phyloP scores from a whole-genome alignment of 2,329 filamentous ascomycete species.

The Graphilbum sp. region DNA sequence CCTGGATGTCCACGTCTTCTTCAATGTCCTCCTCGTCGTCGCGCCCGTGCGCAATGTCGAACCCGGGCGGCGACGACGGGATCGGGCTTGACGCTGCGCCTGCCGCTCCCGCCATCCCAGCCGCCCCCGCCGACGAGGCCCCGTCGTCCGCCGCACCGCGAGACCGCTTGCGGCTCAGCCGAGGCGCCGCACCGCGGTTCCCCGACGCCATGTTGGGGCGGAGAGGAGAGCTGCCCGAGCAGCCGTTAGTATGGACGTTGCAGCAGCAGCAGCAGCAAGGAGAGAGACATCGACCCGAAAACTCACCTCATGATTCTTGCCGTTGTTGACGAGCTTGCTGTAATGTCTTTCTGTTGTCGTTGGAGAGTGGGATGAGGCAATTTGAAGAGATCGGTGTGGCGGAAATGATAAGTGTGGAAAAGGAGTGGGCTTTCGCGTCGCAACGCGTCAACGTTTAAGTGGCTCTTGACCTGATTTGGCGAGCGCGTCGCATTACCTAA shows the following conservation, averaged over 20 bases:
- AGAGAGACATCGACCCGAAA: no score
- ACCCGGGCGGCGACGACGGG: constrained; percentile 49
- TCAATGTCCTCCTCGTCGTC: constrained; percentile 55
- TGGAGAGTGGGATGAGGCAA: no score
- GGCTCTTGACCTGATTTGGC: constrained; percentile 17
- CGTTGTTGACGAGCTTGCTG: constrained; percentile 4
- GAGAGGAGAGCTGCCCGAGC: constrained; percentile 66
- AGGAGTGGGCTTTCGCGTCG: constrained; percentile 5
- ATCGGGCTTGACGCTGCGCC: constrained; percentile 50
- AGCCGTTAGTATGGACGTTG: no score
- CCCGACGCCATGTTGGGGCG: constrained; percentile 66
- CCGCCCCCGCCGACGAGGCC: constrained; percentile 30
- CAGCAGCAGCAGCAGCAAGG: no score
- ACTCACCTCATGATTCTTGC: no score
- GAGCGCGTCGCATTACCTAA: constrained; percentile 8
- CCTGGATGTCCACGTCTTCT: constrained; percentile 55
- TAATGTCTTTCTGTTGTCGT: neutral
- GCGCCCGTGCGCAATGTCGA: constrained; percentile 47
- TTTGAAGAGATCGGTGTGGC: no score
- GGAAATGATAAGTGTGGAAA: neutral
- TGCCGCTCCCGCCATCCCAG: no score
- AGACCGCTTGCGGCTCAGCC: constrained; percentile 37
- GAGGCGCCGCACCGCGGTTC: constrained; percentile 51
- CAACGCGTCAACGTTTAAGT: constrained; percentile 22
- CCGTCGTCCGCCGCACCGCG: constrained; percentile 34